Percentiles rank a stretch among this genome's conserved stretches.
Evolutionary conservation across 345 rosid genomes (phyloP).

Genomic region (Excoecaria agallocha): DNA sequence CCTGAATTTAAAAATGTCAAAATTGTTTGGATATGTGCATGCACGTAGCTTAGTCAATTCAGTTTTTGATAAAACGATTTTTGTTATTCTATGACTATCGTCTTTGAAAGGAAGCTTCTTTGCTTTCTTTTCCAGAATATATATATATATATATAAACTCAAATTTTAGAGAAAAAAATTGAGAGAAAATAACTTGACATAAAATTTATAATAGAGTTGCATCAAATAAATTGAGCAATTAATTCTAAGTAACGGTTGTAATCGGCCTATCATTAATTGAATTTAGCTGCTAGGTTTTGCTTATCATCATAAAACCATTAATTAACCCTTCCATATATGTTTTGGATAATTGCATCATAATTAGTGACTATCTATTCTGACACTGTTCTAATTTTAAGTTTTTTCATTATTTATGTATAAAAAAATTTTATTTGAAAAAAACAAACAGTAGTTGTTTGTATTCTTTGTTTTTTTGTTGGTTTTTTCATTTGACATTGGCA

Average conservation of each 20-base stretch:
- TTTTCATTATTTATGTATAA: background rate
- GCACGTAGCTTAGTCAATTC: background rate
- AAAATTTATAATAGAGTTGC: no score
- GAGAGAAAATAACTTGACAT: no score
- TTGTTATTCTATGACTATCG: background rate
- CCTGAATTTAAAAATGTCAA: background rate
- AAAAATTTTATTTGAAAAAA: background rate
- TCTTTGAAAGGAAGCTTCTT: background rate
- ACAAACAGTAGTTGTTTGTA: background rate
- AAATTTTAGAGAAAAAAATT: no score
- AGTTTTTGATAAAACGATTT: background rate
- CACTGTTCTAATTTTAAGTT: background rate
- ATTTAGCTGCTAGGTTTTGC: no score
- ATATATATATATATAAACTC: no score
- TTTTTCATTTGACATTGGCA: background rate
- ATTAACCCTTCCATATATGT: no score
- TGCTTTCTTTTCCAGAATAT: background rate
- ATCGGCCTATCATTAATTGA: no score
- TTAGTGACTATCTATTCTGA: background rate
- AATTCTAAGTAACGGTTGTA: no score
- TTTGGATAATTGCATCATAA: no score
- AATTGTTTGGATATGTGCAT: background rate
- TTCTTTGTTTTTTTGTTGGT: background rate
- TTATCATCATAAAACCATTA: no score
- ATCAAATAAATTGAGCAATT: no score